Percentiles rank a stretch among this genome's conserved stretches.
Evolutionary conservation across 1,284 basidiomycete genomes (phyloP).

Genomic region (Veloboletus limbatus): DNA sequence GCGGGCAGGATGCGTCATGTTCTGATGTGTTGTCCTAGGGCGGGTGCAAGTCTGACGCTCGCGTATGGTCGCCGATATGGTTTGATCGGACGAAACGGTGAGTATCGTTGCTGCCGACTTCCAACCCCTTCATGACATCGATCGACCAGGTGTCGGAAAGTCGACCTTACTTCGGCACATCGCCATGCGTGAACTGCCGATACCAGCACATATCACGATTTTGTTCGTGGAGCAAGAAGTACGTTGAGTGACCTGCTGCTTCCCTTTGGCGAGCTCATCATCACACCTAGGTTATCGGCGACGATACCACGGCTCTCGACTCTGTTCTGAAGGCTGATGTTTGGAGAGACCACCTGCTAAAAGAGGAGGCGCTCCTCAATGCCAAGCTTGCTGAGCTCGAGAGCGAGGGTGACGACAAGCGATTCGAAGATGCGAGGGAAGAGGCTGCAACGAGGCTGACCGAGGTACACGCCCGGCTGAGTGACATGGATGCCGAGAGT

Average conservation of each 20-base stretch:
- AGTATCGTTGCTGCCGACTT: slow-evolving; percentile 1
- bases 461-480: slow-evolving; percentile 87
- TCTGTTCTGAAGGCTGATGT: slow-evolving; percentile 97
- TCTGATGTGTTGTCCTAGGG: slow-evolving; percentile 39
- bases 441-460: slow-evolving; percentile 84
- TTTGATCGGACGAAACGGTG: slow-evolving; percentile 79
- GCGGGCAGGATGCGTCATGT: slow-evolving; percentile 6
- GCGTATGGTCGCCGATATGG: slow-evolving; percentile 89
- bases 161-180: slow-evolving; percentile 96
- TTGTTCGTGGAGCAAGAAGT: slow-evolving; percentile 99
- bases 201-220: slow-evolving; percentile 93
- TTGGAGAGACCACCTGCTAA: slow-evolving; percentile 88
- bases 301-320: slow-evolving; percentile 89
- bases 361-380: slow-evolving; percentile 78
- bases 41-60: slow-evolving; percentile 83
- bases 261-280: slow-evolving; percentile 5
- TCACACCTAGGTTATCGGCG: slow-evolving; percentile 71
- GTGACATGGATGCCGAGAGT: slow-evolving; percentile 98
- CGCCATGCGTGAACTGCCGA: slow-evolving; percentile 91
- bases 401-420: slow-evolving; percentile 68
- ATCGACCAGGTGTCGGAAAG: slow-evolving; percentile 82
- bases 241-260: slow-evolving; percentile 1
- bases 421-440: slow-evolving; percentile 80
- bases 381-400: slow-evolving; percentile 72
- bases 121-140: not conserved